Percentiles rank a stretch among this genome's conserved stretches.
phyloP scores from a whole-genome alignment of 2,329 filamentous ascomycete genomes.

The Alternaria sp. region DNA sequence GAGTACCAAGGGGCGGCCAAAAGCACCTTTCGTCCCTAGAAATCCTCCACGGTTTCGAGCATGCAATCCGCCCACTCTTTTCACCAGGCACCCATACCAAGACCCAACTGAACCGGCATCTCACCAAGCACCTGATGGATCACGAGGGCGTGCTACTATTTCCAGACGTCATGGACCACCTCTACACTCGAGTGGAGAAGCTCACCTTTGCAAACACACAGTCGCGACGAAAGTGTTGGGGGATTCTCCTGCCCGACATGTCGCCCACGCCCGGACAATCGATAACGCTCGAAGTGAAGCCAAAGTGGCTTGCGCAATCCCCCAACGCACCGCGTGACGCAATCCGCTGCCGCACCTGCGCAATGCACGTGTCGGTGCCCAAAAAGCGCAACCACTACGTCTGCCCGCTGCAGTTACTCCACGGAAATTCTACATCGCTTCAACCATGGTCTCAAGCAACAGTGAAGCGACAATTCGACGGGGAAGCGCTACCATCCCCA shows the following conservation, averaged over 20 bases:
- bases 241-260: slow-evolving; percentile 47
- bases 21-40: slow-evolving; percentile 39
- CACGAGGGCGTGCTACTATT: slow-evolving; percentile 29
- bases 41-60: slow-evolving; percentile 40
- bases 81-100: slow-evolving; percentile 16
- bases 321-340: slow-evolving; percentile 54
- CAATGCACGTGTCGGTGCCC: slow-evolving; percentile 51
- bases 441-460: slow-evolving; percentile 25
- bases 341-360: slow-evolving; percentile 58
- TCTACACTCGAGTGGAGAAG: slow-evolving; percentile 17
- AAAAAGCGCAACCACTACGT: slow-evolving; percentile 34
- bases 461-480: slow-evolving; percentile 21
- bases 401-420: slow-evolving; percentile 55
- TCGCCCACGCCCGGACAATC: slow-evolving; percentile 31
- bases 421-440: slow-evolving; percentile 32
- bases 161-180: slow-evolving; percentile 23
- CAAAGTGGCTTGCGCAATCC: slow-evolving; percentile 60
- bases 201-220: slow-evolving; percentile 14
- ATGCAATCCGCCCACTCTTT: slow-evolving; percentile 43
- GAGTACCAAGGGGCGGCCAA: slow-evolving; percentile 41
- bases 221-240: slow-evolving; percentile 20
- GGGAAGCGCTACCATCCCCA: slow-evolving; percentile 4
- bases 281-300: slow-evolving; percentile 56
- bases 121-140: slow-evolving; percentile 33
- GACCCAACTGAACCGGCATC: slow-evolving; percentile 12